phyloP scores from a whole-genome alignment of 768 basidiomycete genomes.

The Lactarius indigo region DNA sequence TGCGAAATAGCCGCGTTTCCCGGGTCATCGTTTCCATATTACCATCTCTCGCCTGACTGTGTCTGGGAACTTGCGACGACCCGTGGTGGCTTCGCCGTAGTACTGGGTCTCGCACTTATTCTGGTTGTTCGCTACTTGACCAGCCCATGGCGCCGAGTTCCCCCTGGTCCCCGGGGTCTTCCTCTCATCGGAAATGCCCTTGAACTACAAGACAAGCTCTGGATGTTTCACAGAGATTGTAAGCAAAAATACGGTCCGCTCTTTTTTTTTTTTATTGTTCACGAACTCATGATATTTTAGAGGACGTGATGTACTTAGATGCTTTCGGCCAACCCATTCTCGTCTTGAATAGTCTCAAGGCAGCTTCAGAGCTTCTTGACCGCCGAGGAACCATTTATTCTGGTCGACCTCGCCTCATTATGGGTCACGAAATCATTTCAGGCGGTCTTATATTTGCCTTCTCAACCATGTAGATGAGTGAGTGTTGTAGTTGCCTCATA shows the following conservation, averaged over 20 bases:
- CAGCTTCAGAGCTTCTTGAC: not conserved
- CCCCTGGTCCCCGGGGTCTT: not conserved
- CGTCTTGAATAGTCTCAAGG: not conserved
- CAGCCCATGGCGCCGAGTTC: not conserved
- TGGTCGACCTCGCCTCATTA: not conserved
- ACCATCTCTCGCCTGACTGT: not conserved
- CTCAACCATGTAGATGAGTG: not conserved
- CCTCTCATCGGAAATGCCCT: not conserved
- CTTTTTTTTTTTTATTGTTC: not conserved
- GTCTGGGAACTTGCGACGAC: not conserved
- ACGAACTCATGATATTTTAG: not conserved
- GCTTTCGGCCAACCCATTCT: not conserved
- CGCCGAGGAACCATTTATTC: not conserved
- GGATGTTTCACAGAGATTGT: not conserved
- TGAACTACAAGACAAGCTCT: not conserved
- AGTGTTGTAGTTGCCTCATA: not conserved
- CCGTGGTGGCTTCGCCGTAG: not conserved
- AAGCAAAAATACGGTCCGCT: not conserved
- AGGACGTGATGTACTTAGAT: not conserved
- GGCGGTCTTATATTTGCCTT: not conserved
- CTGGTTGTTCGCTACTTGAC: not conserved
- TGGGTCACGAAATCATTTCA: not conserved
- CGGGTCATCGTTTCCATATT: not conserved
- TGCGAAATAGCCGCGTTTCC: not conserved
- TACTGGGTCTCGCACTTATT: not conserved